Evolutionary conservation across 306 rosid genomes (phyloP).

Genomic region (Oxytropis ochrocephala): DNA sequence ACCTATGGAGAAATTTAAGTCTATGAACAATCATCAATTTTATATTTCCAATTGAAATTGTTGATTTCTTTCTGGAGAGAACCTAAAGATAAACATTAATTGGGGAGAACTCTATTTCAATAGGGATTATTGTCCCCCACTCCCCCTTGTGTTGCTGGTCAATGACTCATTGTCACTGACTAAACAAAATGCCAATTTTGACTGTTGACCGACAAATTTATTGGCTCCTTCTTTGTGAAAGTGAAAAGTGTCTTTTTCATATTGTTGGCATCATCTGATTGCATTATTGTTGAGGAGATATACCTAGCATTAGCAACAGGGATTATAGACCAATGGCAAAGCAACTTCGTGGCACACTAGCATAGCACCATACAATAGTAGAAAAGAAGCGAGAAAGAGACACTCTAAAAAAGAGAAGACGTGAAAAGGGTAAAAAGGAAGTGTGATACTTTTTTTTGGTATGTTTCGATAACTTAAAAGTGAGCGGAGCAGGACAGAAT

Average conservation of each 20-base stretch:
- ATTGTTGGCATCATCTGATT: not conserved
- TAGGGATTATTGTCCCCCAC: not conserved
- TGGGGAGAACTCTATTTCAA: not conserved
- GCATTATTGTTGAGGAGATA: not conserved
- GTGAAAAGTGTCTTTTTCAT: conserved; percentile 2
- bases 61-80: too few relatives aligned
- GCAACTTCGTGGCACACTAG: conserved; percentile 10
- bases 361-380: not conserved
- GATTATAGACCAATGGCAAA: not conserved
- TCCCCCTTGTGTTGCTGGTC: not conserved
- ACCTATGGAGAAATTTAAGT: too few relatives aligned
- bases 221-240: not conserved
- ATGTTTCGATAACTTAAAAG: too few relatives aligned
- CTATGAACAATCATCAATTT: too few relatives aligned
- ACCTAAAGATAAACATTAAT: not conserved
- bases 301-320: too few relatives aligned
- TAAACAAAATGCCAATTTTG: conserved; percentile 16
- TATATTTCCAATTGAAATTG: too few relatives aligned
- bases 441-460: too few relatives aligned
- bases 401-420: not conserved
- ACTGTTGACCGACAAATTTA: conserved; percentile 5
- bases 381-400: not conserved
- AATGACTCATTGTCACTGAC: not conserved
- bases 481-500: too few relatives aligned
- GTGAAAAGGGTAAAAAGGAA: not conserved